Conservation (phyloP, 169 alveolate genomes). For the Eimeria brunetti region DNA sequence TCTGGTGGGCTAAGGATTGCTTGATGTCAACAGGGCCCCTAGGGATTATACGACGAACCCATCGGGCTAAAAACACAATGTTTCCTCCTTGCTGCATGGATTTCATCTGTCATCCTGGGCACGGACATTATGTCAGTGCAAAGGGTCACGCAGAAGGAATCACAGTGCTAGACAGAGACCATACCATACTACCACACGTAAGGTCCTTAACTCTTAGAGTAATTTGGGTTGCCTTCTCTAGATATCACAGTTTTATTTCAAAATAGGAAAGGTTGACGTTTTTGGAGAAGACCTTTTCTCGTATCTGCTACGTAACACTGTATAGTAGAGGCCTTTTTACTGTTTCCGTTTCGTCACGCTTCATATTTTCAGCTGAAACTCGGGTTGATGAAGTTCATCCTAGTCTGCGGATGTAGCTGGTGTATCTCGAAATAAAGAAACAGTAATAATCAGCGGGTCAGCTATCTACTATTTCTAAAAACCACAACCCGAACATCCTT, state of each 20-base stretch:
- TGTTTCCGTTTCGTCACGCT: neutral
- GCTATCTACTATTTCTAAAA: neutral
- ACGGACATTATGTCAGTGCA: neutral
- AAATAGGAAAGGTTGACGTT: neutral
- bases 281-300: neutral
- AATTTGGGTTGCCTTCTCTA: neutral
- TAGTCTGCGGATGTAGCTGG: neutral
- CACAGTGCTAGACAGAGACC: neutral
- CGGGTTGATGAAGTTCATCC: neutral
- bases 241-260: neutral
- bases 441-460: neutral
- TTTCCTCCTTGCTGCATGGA: neutral
- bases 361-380: neutral
- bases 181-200: neutral
- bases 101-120: neutral
- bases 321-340: neutral
- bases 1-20: neutral
- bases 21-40: neutral
- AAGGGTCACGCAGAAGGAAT: neutral
- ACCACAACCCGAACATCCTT: neutral
- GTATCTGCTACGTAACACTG: neutral
- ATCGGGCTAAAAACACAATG: neutral
- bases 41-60: neutral
- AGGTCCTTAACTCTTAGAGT: neutral
- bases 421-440: neutral